A percentile compares a stretch with the other conserved stretches of the same genome.
Conservation (phyloP, 148 eudicot species). For the Drosera capensis region DNA sequence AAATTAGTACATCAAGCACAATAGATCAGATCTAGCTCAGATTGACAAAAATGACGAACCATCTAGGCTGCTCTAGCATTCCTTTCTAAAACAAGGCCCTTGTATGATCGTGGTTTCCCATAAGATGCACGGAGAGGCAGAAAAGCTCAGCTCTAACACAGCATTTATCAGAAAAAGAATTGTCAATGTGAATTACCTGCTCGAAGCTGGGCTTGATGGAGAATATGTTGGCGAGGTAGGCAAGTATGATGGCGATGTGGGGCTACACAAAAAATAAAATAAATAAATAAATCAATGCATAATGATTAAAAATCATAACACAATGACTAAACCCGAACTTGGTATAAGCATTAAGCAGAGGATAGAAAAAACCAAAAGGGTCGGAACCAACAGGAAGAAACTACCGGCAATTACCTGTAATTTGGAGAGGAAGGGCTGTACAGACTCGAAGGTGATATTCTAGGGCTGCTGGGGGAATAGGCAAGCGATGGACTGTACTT, state of each 20-base stretch:
- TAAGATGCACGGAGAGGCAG: neutral
- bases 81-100: too few species aligned
- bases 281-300: neutral
- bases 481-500: constrained; percentile 37
- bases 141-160: neutral
- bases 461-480: constrained; percentile 43
- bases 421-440: constrained; percentile 36
- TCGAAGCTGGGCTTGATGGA: constrained; percentile 39
- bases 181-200: constrained; percentile 19
- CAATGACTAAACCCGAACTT: too few species aligned
- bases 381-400: neutral
- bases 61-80: too few species aligned
- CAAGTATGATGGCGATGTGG: constrained; percentile 36
- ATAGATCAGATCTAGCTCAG: too few species aligned
- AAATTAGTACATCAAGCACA: too few species aligned
- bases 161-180: neutral
- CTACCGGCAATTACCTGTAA: constrained; percentile 19
- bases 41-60: too few species aligned
- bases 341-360: too few species aligned
- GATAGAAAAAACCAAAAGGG: neutral
- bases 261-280: constrained; percentile 17
- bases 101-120: too few species aligned
- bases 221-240: constrained; percentile 32
- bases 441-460: constrained; percentile 31
- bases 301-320: neutral